Conservation (phyloP, 2,329 filamentous ascomycete genomes). For the Pseudocercospora fuligena region DNA sequence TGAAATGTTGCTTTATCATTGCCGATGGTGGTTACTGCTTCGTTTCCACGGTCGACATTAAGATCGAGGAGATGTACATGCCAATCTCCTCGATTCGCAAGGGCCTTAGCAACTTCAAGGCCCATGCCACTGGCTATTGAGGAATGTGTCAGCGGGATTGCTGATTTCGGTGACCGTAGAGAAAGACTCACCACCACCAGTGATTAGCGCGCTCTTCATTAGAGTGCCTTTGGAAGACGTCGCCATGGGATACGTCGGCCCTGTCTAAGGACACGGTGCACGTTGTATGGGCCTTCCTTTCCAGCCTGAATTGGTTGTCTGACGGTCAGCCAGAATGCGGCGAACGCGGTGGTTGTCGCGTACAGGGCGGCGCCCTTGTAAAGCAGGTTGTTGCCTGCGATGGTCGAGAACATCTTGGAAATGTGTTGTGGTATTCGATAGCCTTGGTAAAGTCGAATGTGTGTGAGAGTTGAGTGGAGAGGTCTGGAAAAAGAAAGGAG, state of each 20-base stretch:
- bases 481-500: constrained; percentile 8
- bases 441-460: constrained; percentile 19
- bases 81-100: constrained; percentile 46
- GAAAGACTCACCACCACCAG: constrained; percentile 25
- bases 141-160: constrained; percentile 5
- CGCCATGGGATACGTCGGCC: constrained; percentile 38
- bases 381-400: constrained; percentile 30
- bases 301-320: constrained; percentile 38
- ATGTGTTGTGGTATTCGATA: constrained; percentile 3
- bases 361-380: constrained; percentile 39
- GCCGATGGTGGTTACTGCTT: constrained; percentile 25
- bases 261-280: constrained; percentile 37
- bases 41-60: constrained; percentile 32
- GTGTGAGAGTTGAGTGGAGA: constrained; percentile 21
- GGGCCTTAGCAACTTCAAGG: constrained; percentile 47
- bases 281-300: constrained; percentile 41
- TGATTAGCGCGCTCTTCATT: constrained; percentile 18
- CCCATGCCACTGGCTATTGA: constrained; percentile 48
- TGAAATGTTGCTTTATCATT: constrained; percentile 45
- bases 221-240: constrained; percentile 38
- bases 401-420: constrained; percentile 35
- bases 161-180: neutral
- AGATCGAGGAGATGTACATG: constrained; percentile 49
- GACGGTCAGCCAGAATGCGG: constrained; percentile 38
- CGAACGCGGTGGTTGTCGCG: constrained; percentile 38